Evolutionary conservation across 2,329 filamentous ascomycete genomes (phyloP).

Genomic region (Penicillium sp.): DNA sequence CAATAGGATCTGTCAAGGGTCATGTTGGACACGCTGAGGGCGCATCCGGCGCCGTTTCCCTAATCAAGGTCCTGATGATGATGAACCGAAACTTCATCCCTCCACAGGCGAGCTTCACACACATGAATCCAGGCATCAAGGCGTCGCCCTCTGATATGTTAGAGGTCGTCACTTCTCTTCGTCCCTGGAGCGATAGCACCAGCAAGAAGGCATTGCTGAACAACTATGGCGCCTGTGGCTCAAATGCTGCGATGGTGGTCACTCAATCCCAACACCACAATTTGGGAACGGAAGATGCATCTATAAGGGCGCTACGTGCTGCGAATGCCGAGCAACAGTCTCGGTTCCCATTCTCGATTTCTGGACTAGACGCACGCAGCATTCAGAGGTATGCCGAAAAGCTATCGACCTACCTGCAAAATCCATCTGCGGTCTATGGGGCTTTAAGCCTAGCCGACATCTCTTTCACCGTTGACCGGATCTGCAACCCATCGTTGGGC

Average conservation of each 20-base stretch:
- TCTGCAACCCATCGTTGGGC: conserved; percentile 16
- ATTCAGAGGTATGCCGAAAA: not conserved
- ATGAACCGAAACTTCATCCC: conserved; percentile 36
- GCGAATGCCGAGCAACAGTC: not conserved
- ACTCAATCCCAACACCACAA: conserved; percentile 3
- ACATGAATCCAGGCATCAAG: conserved; percentile 31
- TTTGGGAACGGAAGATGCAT: not conserved
- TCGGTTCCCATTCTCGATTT: conserved; percentile 24
- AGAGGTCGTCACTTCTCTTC: not conserved
- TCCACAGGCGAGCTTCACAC: conserved; percentile 36
- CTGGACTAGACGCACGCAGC: conserved; percentile 26
- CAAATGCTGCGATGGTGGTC: conserved; percentile 13
- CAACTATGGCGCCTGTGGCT: conserved; percentile 18
- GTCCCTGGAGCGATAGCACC: not conserved
- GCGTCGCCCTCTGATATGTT: not conserved
- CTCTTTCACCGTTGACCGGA: conserved; percentile 42
- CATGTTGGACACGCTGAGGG: conserved; percentile 44
- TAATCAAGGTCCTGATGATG: conserved; percentile 42
- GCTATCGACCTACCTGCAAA: conserved; percentile 11
- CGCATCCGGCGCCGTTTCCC: conserved; percentile 38
- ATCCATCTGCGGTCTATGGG: not conserved
- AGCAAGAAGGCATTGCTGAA: conserved; percentile 22
- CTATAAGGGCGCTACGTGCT: not conserved
- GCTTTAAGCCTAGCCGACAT: conserved; percentile 17
- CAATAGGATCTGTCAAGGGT: conserved; percentile 42